These are phyloP conservation scores for Lipomyces oligophaga DNA, from an alignment of 805 yeast genomes.

Conservation along the genomic window DNA sequence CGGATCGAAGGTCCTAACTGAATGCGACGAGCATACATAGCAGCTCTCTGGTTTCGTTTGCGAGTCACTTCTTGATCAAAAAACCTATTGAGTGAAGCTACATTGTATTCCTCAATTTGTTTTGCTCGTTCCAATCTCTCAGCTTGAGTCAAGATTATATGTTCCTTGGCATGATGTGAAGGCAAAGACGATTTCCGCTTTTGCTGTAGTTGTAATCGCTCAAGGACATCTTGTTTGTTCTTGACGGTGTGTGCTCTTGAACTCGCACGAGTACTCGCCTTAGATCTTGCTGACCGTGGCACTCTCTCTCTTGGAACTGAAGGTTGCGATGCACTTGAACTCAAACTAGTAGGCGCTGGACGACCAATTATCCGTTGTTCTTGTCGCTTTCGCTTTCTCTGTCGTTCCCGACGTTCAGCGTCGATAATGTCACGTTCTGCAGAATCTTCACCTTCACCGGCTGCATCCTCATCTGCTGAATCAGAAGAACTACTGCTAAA, in stretches of 20 bases:
- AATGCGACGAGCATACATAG: conserved; percentile 55
- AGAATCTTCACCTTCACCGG: conserved; percentile 46
- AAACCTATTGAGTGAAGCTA: conserved; percentile 67
- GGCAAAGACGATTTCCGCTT: conserved; percentile 1
- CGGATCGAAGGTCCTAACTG: conserved; percentile 59
- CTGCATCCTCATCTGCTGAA: conserved; percentile 46
- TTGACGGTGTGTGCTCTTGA: conserved; percentile 73
- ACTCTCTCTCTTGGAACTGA: no score
- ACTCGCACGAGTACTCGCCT: conserved; percentile 18
- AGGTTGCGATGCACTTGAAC: background rate
- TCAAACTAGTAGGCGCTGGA: background rate
- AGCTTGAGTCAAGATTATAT: conserved; percentile 53
- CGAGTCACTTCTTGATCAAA: conserved; percentile 80
- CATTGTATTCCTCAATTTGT: conserved; percentile 76
- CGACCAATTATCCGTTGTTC: conserved; percentile 15
- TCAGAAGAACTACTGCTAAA: conserved; percentile 46
- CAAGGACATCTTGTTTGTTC: conserved; percentile 70
- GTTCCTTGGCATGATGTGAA: conserved; percentile 1
- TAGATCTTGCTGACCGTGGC: no score
- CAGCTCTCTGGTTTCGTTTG: conserved; percentile 70
- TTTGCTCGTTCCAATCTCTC: conserved; percentile 77
- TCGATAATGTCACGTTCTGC: conserved; percentile 60
- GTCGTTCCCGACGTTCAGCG: conserved; percentile 33
- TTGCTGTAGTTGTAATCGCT: conserved; percentile 51
- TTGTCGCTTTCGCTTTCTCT: conserved; percentile 34